phyloP scores from a whole-genome alignment of 345 rosid species.

The Excoecaria cochinchinensis region DNA sequence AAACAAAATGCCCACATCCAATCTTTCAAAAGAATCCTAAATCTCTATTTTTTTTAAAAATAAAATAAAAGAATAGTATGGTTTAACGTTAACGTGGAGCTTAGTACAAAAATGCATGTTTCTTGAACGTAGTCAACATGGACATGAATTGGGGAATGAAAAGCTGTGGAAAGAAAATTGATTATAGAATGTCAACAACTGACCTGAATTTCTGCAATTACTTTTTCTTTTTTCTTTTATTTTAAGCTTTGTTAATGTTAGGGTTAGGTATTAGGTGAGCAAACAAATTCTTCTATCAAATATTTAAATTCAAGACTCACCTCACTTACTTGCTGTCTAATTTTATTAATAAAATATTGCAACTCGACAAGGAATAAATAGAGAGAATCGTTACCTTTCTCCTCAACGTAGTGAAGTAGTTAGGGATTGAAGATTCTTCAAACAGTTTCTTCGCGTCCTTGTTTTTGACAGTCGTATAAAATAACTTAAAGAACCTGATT shows the following conservation, averaged over 20 bases:
- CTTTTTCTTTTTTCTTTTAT: neutral
- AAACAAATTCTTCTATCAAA: constrained; percentile 24
- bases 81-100: neutral
- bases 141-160: neutral
- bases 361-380: constrained; percentile 7
- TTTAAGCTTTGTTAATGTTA: constrained; percentile 5
- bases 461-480: neutral
- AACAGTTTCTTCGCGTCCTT: neutral
- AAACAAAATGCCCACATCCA: neutral
- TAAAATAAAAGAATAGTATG: neutral
- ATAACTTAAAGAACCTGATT: too few relatives aligned
- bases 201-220: constrained; percentile 23
- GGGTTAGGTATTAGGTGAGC: constrained; percentile 49
- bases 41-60: neutral
- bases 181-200: constrained; percentile 22
- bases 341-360: constrained; percentile 12
- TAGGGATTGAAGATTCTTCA: constrained; percentile 26
- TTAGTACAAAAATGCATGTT: neutral
- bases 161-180: neutral
- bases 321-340: neutral
- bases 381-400: constrained; percentile 22
- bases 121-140: constrained; percentile 1
- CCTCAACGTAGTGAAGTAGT: constrained; percentile 33
- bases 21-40: constrained; percentile 12
- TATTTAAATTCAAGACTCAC: neutral